Conservation (phyloP, 163 green algal genomes). For the Volvox carteri region DNA sequence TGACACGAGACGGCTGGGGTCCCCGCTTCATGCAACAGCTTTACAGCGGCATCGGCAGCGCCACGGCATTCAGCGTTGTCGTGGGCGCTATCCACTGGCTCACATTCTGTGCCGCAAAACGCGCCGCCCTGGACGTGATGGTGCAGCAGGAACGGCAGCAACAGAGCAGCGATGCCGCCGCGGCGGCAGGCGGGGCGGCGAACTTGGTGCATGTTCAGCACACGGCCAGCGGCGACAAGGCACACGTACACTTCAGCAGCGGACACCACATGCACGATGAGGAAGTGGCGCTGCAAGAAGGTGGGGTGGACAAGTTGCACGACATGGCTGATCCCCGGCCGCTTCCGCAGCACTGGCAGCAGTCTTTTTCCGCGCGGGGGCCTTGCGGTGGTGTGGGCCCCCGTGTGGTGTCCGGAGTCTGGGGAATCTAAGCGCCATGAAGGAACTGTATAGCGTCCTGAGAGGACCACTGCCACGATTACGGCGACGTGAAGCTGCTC, state of each 20-base stretch:
- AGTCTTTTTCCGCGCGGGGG: too few species aligned
- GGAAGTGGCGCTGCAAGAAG: background rate
- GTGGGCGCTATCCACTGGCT: slow-evolving; percentile 82
- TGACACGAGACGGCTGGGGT: slow-evolving; percentile 45
- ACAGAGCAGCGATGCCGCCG: background rate
- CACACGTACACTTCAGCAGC: slow-evolving; percentile 51
- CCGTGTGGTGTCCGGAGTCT: too few species aligned
- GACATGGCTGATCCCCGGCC: too few species aligned
- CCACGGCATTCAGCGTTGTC: slow-evolving; percentile 68
- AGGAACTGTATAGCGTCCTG: too few species aligned
- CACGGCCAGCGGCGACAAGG: background rate
- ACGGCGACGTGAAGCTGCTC: too few species aligned
- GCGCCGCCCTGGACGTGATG: slow-evolving; percentile 57
- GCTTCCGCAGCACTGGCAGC: too few species aligned
- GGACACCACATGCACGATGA: slow-evolving; percentile 53
- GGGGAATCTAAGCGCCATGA: too few species aligned
- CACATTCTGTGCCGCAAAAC: slow-evolving; percentile 74
- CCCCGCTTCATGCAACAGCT: slow-evolving; percentile 56
- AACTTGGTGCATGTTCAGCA: background rate
- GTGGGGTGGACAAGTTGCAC: background rate
- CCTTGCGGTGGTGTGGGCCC: too few species aligned
- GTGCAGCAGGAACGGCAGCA: slow-evolving; percentile 7
- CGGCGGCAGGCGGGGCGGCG: background rate
- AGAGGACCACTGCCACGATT: too few species aligned
- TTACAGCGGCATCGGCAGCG: slow-evolving; percentile 75